Conservation (phyloP, 768 basidiomycete genomes). For the Cystofilobasidium capitatum region DNA sequence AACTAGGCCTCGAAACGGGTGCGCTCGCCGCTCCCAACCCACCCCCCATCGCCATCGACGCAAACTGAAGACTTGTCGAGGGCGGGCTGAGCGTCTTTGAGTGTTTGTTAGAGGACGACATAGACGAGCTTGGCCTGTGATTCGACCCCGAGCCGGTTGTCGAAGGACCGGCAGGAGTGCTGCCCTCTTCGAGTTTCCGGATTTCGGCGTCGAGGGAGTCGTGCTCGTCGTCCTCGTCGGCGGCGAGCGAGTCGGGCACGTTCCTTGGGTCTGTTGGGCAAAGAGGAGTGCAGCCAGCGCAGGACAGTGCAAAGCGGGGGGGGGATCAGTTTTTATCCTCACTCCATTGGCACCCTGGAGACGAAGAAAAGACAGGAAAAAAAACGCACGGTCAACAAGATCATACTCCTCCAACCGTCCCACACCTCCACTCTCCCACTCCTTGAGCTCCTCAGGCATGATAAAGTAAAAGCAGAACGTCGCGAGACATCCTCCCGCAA, state of each 20-base stretch:
- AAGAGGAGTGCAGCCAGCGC: not conserved
- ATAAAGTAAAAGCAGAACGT: conserved; percentile 76
- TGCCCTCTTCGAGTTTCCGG: conserved; percentile 35
- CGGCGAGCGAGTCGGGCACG: conserved; percentile 14
- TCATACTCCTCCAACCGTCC: conserved; percentile 28
- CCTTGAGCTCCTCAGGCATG: conserved; percentile 63
- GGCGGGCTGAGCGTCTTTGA: not conserved
- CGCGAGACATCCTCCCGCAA: conserved; percentile 83
- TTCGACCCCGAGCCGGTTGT: not conserved
- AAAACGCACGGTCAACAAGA: conserved; percentile 23
- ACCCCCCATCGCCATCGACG: not conserved
- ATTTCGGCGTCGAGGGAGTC: conserved; percentile 36
- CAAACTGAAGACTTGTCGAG: not conserved
- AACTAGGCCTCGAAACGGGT: not conserved
- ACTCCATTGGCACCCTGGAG: conserved; percentile 1
- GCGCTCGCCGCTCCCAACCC: not conserved
- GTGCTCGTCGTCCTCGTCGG: conserved; percentile 24
- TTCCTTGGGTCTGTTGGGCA: not conserved
- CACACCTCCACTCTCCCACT: conserved; percentile 19
- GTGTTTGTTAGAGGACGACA: not conserved
- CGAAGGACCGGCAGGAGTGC: not conserved
- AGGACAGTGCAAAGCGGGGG: not conserved
- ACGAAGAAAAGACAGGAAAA: not conserved
- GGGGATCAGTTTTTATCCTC: not conserved
- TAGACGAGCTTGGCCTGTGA: too few relatives aligned